Base-by-base conservation (phyloP, 148 eudicot species). In the Vaccinium darrowii region DNA sequence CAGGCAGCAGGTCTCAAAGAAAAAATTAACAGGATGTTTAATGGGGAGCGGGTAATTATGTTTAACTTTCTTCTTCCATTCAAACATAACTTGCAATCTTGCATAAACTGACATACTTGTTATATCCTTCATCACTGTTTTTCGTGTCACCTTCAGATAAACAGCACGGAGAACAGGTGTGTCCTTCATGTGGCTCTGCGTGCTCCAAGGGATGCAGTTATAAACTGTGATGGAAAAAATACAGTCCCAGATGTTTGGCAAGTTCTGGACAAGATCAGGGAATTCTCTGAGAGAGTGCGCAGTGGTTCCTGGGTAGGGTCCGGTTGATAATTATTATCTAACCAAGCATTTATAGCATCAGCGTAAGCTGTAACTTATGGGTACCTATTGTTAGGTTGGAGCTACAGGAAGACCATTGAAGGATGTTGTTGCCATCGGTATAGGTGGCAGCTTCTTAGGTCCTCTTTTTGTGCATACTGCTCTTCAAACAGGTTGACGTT, bases 381-480 rank as follows among this genome's bases (percentile, higher is more conserved):
- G 62, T 53, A 67, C 60, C 3, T 51, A 49, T 81, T 86, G 80
- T 79, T 86, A 97, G 99, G 92, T 95, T 85, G 99, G 98, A 88
- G 98, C 84, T 83, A 97, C 99, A 69, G 99, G 99, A 85, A 95
- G 94, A 87, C 74, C 92, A 23, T 82, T 97, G 92, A 91, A 83
- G 83, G 88, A 97, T 89, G 98, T 97, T 58, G 82, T 97, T 72
- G 95, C 99, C 3, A 78, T 97, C 67, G 99, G 99, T 57, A 97
- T 97, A 84, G 99, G 99, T 51, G 99, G 99, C 79, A 97, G 99
- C 88, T 97, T 94, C 89, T 88, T 97, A 88, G 99, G 99, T 79
- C 99, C 99, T 67, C 90, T 95, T 80, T 97, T 97, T 91, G 99
- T 97, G 86, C 98, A 97, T 89, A 94, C 98, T 60, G 98, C 99